phyloP scores from a whole-genome alignment of 2,329 filamentous ascomycete genomes.

The Claviceps digitariae region DNA sequence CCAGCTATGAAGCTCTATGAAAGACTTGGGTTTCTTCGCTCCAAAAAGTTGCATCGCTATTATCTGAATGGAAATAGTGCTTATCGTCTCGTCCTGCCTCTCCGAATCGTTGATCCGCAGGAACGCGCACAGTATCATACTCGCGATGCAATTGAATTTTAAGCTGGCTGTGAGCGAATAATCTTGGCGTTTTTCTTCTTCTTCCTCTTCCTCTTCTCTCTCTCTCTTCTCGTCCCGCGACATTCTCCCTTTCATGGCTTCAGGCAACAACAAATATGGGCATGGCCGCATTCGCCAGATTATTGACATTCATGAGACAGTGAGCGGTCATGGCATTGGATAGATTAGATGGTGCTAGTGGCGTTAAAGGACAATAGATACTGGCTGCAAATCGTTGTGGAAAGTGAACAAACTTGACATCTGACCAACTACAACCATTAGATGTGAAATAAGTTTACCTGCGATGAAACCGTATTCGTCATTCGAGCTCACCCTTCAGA shows the following conservation, averaged over 20 bases:
- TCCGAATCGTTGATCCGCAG: conserved; percentile 43
- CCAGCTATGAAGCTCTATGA: conserved; percentile 90
- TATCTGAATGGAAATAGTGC: conserved; percentile 95
- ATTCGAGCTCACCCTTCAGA: not conserved
- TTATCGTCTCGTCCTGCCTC: conserved; percentile 71
- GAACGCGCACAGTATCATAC: conserved; percentile 22
- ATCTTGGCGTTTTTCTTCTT: not conserved
- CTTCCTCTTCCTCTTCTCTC: not conserved
- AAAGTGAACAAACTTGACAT: not conserved
- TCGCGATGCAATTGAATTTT: conserved; percentile 12
- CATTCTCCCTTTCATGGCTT: not conserved
- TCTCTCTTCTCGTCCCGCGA: not conserved
- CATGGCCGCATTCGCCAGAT: not conserved
- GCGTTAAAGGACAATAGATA: conserved; percentile 4
- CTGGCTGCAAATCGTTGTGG: not conserved
- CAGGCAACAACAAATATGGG: not conserved
- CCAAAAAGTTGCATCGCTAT: conserved; percentile 86
- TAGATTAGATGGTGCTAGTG: not conserved
- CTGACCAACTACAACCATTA: not conserved
- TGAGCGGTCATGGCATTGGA: not conserved
- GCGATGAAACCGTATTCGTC: too few relatives aligned
- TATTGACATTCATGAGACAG: not conserved
- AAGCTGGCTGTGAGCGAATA: not conserved
- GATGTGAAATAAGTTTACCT: not conserved
- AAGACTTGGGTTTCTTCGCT: conserved; percentile 77